Evolutionary conservation across 306 rosid species (phyloP).

Genomic region (Ochetophila trinervis): DNA sequence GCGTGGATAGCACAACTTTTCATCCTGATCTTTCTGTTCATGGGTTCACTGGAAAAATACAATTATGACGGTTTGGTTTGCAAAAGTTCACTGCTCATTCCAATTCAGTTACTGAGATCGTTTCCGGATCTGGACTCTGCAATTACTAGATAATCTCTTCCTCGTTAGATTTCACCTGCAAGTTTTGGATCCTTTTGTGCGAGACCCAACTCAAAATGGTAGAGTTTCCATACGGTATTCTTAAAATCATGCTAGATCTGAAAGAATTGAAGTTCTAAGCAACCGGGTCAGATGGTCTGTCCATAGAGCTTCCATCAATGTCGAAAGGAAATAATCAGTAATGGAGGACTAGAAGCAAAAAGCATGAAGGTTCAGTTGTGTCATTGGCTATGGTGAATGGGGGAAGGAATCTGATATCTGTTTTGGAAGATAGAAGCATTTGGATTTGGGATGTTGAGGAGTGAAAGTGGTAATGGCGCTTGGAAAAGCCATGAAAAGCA

Average conservation of each 20-base stretch:
- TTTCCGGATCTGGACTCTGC: constrained; percentile 25
- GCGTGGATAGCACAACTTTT: constrained; percentile 62
- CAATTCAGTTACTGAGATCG: constrained; percentile 45
- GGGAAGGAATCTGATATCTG: constrained; percentile 55
- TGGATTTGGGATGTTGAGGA: constrained; percentile 50
- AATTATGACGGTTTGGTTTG: constrained; percentile 20
- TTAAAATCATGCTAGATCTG: constrained; percentile 37
- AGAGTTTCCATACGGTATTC: constrained; percentile 47
- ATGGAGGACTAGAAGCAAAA: constrained; percentile 26
- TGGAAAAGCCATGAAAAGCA: constrained; percentile 26
- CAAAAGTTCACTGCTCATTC: constrained; percentile 55
- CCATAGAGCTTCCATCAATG: constrained; percentile 32
- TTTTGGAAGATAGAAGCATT: constrained; percentile 63
- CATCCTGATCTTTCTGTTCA: constrained; percentile 49
- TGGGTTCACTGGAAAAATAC: constrained; percentile 13
- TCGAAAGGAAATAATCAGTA: constrained; percentile 1
- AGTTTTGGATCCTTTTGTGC: constrained; percentile 50
- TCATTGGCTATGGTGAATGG: constrained; percentile 43
- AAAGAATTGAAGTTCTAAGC: constrained; percentile 42
- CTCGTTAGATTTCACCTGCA: constrained; percentile 57
- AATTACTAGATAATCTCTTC: constrained; percentile 47
- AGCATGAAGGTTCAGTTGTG: constrained; percentile 41
- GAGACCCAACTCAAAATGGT: constrained; percentile 31
- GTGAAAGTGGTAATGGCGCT: constrained; percentile 43
- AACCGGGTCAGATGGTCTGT: constrained; percentile 62